Evolutionary conservation across 2,329 filamentous ascomycete species (phyloP).

Genomic region (Aspergillus sp.): DNA sequence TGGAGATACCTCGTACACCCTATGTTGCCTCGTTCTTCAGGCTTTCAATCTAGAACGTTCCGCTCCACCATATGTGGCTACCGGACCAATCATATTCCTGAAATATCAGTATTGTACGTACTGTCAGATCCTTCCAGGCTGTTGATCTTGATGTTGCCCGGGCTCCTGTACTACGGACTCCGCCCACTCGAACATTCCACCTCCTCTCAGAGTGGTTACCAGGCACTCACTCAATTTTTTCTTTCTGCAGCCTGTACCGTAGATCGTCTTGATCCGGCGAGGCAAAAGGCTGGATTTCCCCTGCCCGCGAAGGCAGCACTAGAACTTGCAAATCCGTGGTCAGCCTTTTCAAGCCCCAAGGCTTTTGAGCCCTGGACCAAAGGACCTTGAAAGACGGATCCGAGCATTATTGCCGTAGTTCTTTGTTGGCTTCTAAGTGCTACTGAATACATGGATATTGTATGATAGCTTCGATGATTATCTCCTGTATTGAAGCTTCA

Average conservation of each 20-base stretch:
- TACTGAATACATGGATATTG: neutral
- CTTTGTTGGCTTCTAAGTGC: neutral
- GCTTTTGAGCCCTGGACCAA: neutral
- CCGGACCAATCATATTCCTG: slow-evolving; percentile 15
- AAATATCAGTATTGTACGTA: slow-evolving; percentile 8
- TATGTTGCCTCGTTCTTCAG: slow-evolving; percentile 15
- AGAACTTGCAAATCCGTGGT: too few species aligned
- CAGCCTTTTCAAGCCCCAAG: too few species aligned
- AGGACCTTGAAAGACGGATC: neutral
- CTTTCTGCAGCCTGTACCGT: neutral
- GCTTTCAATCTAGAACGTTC: slow-evolving; percentile 35
- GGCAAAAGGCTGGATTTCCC: neutral
- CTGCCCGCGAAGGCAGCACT: neutral
- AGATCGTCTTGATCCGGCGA: too few species aligned
- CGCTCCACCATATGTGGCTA: slow-evolving; percentile 19
- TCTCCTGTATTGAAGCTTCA: neutral
- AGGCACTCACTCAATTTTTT: neutral
- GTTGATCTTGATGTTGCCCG: neutral
- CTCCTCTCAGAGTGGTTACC: neutral
- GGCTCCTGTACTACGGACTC: neutral
- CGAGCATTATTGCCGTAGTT: neutral
- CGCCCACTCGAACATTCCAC: slow-evolving; percentile 12
- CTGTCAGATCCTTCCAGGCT: neutral
- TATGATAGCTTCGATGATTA: neutral
- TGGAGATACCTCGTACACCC: neutral